These are phyloP conservation scores for Ogataea ganodermae DNA, from an alignment of 805 yeast genomes.

Conservation along the genomic window DNA sequence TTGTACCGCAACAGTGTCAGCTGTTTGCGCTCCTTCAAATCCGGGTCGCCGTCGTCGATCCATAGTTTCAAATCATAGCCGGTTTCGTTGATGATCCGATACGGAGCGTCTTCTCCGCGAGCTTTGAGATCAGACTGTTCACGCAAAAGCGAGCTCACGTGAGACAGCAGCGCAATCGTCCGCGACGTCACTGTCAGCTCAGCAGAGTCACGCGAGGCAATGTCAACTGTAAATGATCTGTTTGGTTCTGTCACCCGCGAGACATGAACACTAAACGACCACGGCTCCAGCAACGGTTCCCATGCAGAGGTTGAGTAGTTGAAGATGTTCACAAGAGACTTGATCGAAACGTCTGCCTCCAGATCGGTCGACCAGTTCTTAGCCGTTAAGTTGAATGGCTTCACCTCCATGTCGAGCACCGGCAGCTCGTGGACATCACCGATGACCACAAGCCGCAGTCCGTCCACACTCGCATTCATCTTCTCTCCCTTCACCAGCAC, in stretches of 20 bases:
- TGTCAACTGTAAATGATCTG: slow-evolving; percentile 57
- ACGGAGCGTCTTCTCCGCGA: slow-evolving; percentile 82
- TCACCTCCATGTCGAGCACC: slow-evolving; percentile 71
- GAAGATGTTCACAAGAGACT: slow-evolving; percentile 71
- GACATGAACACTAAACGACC: slow-evolving; percentile 76
- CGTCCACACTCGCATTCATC: slow-evolving; percentile 65
- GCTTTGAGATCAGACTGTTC: slow-evolving; percentile 57
- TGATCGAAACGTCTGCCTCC: slow-evolving; percentile 65
- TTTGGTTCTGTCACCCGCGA: slow-evolving; percentile 49
- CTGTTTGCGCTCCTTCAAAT: slow-evolving; percentile 31
- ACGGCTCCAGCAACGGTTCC: slow-evolving; percentile 92
- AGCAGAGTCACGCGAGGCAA: slow-evolving; percentile 73
- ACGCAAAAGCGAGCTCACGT: slow-evolving; percentile 60
- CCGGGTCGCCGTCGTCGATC: slow-evolving; percentile 53
- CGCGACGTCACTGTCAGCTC: slow-evolving; percentile 83
- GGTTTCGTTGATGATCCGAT: slow-evolving; percentile 76
- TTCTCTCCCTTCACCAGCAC: slow-evolving; percentile 68
- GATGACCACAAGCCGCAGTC: slow-evolving; percentile 76
- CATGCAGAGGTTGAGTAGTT: slow-evolving; percentile 88
- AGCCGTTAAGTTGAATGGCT: slow-evolving; percentile 67
- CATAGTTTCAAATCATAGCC: slow-evolving; percentile 82
- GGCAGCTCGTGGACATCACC: slow-evolving; percentile 94
- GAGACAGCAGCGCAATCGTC: slow-evolving; percentile 74
- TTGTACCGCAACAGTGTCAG: slow-evolving; percentile 46
- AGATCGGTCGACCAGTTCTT: slow-evolving; percentile 87